phyloP scores from a whole-genome alignment of 768 basidiomycete species.

The Termitomyces sp. region DNA sequence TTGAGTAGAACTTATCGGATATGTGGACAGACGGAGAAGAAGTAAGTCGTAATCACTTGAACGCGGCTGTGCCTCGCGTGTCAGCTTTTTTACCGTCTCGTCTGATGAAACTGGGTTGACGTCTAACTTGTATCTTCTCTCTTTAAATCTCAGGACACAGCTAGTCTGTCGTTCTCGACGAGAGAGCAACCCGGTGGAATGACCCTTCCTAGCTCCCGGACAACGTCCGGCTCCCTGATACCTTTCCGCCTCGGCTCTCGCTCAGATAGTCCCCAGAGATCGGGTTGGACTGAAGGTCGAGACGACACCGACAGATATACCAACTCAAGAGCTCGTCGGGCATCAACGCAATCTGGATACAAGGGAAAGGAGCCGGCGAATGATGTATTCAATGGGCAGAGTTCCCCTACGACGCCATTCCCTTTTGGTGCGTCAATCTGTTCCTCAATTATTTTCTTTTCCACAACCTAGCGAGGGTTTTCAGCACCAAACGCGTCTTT shows the following conservation, averaged over 20 bases:
- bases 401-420: conserved; percentile 13
- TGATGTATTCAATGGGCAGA: conserved; percentile 13
- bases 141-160: conserved; percentile 8
- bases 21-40: conserved; percentile 10
- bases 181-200: conserved; percentile 12
- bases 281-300: conserved; percentile 10
- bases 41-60: conserved; percentile 10
- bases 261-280: conserved; percentile 10
- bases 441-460: conserved; percentile 2
- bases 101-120: conserved; percentile 14
- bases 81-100: conserved; percentile 13
- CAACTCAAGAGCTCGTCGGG: conserved; percentile 17
- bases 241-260: conserved; percentile 19
- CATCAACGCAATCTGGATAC: conserved; percentile 18
- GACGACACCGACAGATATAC: conserved; percentile 11
- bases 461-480: conserved; percentile 1
- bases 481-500: conserved; percentile 12
- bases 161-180: conserved; percentile 16
- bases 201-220: conserved; percentile 17
- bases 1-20: neutral
- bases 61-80: conserved; percentile 13
- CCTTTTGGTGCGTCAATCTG: conserved; percentile 14
- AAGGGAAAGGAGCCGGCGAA: conserved; percentile 26
- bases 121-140: conserved; percentile 8
- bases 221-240: conserved; percentile 17